These are phyloP conservation scores for Adansonia grandidieri DNA, from an alignment of 441 rosid genomes.

Conservation along the genomic window DNA sequence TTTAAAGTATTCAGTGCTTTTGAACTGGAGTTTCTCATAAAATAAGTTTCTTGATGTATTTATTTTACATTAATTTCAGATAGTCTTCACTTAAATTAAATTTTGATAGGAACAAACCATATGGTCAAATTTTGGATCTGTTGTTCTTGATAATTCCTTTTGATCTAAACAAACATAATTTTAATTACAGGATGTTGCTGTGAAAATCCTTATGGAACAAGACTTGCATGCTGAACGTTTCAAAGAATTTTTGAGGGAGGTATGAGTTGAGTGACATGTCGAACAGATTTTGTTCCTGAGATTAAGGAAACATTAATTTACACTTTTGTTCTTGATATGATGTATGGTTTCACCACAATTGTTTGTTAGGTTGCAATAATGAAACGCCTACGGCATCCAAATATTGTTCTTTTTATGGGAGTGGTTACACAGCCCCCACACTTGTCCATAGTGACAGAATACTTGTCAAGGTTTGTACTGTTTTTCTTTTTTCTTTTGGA, in stretches of 20 bases:
- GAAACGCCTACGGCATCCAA: conserved; percentile 98
- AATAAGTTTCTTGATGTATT: neutral
- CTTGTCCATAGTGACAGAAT: conserved; percentile 96
- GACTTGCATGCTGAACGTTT: conserved; percentile 86
- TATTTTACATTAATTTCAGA: neutral
- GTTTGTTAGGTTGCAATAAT: conserved; percentile 85
- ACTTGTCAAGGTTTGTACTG: conserved; percentile 77
- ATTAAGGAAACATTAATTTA: neutral
- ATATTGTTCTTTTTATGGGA: conserved; percentile 99
- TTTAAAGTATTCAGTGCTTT: conserved; percentile 1
- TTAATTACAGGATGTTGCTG: conserved; percentile 92
- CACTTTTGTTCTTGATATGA: conserved; percentile 29
- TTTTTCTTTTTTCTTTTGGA: conserved; percentile 5
- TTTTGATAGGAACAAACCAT: neutral
- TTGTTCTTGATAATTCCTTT: neutral
- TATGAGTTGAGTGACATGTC: conserved; percentile 35
- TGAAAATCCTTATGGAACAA: conserved; percentile 99
- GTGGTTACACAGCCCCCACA: conserved; percentile 97
- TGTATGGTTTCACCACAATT: conserved; percentile 27
- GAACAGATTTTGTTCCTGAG: conserved; percentile 10
- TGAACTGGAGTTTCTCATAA: neutral
- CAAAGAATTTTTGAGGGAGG: conserved; percentile 96
- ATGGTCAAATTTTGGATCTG: neutral
- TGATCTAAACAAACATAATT: neutral
- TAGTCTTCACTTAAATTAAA: neutral